Percentiles rank a stretch among this genome's conserved stretches.
Evolutionary conservation across 1,139 yeast species (phyloP).

Genomic region (Geotrichum bryndzae): DNA sequence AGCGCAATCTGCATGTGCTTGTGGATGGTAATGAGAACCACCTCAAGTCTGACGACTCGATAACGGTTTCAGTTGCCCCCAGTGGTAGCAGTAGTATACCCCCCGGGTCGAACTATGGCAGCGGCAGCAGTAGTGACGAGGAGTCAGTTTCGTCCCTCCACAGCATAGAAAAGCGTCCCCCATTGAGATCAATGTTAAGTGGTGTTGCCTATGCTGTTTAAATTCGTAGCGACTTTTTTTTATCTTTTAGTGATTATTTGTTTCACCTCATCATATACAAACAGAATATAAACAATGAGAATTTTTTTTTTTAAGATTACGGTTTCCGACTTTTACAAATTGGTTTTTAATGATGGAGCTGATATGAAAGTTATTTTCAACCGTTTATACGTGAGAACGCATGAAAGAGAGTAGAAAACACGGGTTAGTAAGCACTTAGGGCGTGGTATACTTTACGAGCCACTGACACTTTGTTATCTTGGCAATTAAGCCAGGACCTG

Average conservation of each 20-base stretch:
- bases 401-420: no score
- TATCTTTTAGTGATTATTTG: background rate
- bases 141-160: background rate
- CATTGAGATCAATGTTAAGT: constrained; percentile 8
- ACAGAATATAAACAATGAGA: no score
- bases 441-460: no score
- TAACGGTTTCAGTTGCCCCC: constrained; percentile 3
- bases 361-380: no score
- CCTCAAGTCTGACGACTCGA: constrained; percentile 25
- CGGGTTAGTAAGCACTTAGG: no score
- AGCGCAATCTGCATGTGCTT: constrained; percentile 33
- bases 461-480: no score
- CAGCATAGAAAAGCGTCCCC: constrained; percentile 2
- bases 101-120: background rate
- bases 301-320: no score
- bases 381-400: no score
- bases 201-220: constrained; percentile 11
- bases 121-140: background rate
- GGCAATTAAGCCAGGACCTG: no score
- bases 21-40: constrained; percentile 34
- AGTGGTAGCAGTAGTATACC: constrained; percentile 6
- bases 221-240: background rate
- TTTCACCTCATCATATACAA: no score
- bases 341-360: no score
- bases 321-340: no score